phyloP scores from a whole-genome alignment of 768 basidiomycete genomes.

The Russula sp. region DNA sequence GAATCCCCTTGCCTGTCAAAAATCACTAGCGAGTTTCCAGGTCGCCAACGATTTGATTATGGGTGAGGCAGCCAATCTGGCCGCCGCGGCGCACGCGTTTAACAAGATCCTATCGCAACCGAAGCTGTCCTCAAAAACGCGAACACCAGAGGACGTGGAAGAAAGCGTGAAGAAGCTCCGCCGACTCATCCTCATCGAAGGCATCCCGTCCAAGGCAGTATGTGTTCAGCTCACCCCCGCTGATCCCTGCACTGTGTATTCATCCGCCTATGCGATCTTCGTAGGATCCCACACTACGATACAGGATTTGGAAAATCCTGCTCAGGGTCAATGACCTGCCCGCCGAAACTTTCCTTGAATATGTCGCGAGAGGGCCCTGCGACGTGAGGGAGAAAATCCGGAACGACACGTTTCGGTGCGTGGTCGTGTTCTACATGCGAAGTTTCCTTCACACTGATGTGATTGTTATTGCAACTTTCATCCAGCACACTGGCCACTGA shows the following conservation, averaged over 20 bases:
- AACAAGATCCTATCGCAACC: slow-evolving; percentile 73
- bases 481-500: slow-evolving; percentile 88
- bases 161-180: slow-evolving; percentile 83
- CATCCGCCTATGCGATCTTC: neutral
- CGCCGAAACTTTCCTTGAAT: slow-evolving; percentile 66
- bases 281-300: slow-evolving; percentile 78
- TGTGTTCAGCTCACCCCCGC: slow-evolving; percentile 22
- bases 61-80: slow-evolving; percentile 10
- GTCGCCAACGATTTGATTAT: neutral
- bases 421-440: neutral
- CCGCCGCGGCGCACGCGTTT: slow-evolving; percentile 59
- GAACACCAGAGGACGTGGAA: slow-evolving; percentile 57
- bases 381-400: slow-evolving; percentile 87
- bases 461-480: neutral
- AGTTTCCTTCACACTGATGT: neutral
- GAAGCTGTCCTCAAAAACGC: slow-evolving; percentile 55
- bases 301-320: slow-evolving; percentile 92
- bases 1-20: neutral
- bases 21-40: neutral
- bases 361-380: slow-evolving; percentile 79
- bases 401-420: slow-evolving; percentile 91
- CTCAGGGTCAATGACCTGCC: slow-evolving; percentile 73
- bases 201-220: slow-evolving; percentile 74
- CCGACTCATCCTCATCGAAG: slow-evolving; percentile 83
- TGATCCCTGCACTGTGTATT: neutral